A percentile compares a stretch with the other conserved stretches of the same genome.
These are phyloP conservation scores for Aureobasidium vineae DNA, from an alignment of 2,329 filamentous ascomycete species.

Conservation along the genomic window DNA sequence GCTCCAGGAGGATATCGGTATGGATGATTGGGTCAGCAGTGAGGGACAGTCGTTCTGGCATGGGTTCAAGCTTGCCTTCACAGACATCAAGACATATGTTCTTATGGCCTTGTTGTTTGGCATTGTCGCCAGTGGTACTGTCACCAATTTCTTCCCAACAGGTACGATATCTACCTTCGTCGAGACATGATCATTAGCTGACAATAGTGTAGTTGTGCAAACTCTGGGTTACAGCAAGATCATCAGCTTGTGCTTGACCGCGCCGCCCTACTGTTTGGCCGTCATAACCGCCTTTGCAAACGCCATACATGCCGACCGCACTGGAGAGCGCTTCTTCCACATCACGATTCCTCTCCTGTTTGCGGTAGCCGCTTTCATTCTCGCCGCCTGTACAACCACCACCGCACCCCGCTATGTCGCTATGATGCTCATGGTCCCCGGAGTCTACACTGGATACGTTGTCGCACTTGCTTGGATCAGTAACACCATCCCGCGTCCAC, in stretches of 20 bases:
- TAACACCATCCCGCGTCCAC: slow-evolving; percentile 52
- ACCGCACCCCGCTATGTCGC: slow-evolving; percentile 38
- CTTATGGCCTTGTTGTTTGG: slow-evolving; percentile 41
- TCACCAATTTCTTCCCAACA: slow-evolving; percentile 39
- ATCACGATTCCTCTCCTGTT: slow-evolving; percentile 36
- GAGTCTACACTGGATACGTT: slow-evolving; percentile 60
- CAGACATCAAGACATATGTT: slow-evolving; percentile 40
- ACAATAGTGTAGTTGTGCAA: slow-evolving; percentile 30
- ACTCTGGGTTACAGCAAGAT: slow-evolving; percentile 39
- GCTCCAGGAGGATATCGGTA: slow-evolving; percentile 38
- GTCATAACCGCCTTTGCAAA: slow-evolving; percentile 39
- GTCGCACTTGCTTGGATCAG: slow-evolving; percentile 59
- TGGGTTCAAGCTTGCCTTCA: slow-evolving; percentile 37
- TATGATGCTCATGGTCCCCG: slow-evolving; percentile 43
- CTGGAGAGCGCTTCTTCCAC: slow-evolving; percentile 45
- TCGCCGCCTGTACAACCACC: slow-evolving; percentile 35
- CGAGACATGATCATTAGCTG: slow-evolving; percentile 22
- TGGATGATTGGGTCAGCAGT: slow-evolving; percentile 34
- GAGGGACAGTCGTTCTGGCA: slow-evolving; percentile 38
- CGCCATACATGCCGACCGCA: slow-evolving; percentile 42
- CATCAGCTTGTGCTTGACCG: slow-evolving; percentile 37
- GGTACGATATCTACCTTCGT: slow-evolving; percentile 17
- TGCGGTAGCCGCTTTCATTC: slow-evolving; percentile 37
- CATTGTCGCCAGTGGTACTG: slow-evolving; percentile 38
- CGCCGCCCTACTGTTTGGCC: slow-evolving; percentile 40